A percentile compares a stretch with the other conserved stretches of the same genome.
Conservation (phyloP, 352 stramenopile genomes). For the Phytophthora fragariaefolia region DNA sequence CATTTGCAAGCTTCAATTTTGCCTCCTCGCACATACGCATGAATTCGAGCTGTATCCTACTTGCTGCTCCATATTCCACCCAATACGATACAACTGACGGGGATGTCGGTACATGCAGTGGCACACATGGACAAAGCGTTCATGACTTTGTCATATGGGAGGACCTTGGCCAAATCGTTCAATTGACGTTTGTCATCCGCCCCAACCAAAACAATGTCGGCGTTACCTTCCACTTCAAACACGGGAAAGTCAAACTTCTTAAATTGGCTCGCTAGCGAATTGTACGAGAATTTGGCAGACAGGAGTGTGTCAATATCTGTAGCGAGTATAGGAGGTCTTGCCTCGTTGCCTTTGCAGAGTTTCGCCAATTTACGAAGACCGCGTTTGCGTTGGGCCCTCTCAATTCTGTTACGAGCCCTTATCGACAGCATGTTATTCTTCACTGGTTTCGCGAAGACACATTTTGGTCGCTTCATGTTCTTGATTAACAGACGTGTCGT, state of each 20-base stretch:
- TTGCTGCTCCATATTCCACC: not conserved
- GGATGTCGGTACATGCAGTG: not conserved
- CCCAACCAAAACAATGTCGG: not conserved
- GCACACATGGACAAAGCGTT: not conserved
- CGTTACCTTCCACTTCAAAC: not conserved
- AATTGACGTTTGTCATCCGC: not conserved
- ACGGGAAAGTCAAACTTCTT: not conserved
- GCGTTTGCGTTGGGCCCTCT: not conserved
- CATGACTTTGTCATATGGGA: not conserved
- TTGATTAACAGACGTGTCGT: not conserved
- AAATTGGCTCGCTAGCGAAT: not conserved
- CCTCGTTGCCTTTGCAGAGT: not conserved
- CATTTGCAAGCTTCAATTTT: not conserved
- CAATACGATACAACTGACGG: not conserved
- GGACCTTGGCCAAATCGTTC: not conserved
- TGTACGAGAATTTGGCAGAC: not conserved
- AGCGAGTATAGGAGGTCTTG: not conserved
- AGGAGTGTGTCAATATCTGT: too few relatives aligned
- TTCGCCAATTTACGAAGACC: not conserved
- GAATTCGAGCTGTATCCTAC: not conserved
- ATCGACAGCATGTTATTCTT: not conserved
- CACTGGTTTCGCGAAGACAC: not conserved
- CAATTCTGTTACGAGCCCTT: not conserved
- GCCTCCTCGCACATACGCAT: not conserved
- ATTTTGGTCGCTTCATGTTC: not conserved